Base-by-base conservation (phyloP, 164 flowering plant species). In the Malania oleifera region DNA sequence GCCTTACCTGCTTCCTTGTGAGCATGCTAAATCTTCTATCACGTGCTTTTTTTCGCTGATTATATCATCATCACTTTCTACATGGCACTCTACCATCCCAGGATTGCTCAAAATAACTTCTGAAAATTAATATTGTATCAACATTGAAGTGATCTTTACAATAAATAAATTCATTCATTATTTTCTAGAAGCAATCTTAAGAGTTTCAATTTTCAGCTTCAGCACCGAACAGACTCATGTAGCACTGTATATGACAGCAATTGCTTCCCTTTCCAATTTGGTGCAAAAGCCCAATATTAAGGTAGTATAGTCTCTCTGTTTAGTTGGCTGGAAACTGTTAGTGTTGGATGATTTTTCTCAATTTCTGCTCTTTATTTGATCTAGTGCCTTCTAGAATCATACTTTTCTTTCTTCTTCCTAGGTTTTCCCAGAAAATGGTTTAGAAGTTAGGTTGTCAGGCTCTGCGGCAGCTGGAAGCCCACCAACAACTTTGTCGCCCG, bases 401-500 rank as follows among this genome's bases (percentile, higher is more conserved):
- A 20, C 35, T 48, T 22, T 31, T 17, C n/a, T 19, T 29, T 60
- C 60, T 61, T 46, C 53, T 29, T 40, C 41, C 55, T 75, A 92
- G 96, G 81, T 81, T 66, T 64, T 59, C 61, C 98, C 97, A 9
- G 77, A 78, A 35, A 65, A 75, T 19, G 97, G 97, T 37, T 71
- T 93, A 37, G 80, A 80, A 56, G 79, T 87, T 59, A 65, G 47
- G 41, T 40, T 87, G 58, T 83, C 89, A 25, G 98, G 96, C 46
- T 84, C 91, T 25, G 93, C 74, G 39, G 77, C 81, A 57, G 67
- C 66, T 62, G 95, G 92, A 54, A 77, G 54, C 39, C 80, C 84
- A 56, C 95, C 97, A 19, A 86, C 98, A 67, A 89, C 98, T 24
- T 74, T 89, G 67, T 87, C 96, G 35, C 98, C 98, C 11, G 67